Percentiles rank a stretch among this genome's conserved stretches.
phyloP scores from a whole-genome alignment of 192 early-diverging fungal genomes.

The Gamsiella multidivaricata region DNA sequence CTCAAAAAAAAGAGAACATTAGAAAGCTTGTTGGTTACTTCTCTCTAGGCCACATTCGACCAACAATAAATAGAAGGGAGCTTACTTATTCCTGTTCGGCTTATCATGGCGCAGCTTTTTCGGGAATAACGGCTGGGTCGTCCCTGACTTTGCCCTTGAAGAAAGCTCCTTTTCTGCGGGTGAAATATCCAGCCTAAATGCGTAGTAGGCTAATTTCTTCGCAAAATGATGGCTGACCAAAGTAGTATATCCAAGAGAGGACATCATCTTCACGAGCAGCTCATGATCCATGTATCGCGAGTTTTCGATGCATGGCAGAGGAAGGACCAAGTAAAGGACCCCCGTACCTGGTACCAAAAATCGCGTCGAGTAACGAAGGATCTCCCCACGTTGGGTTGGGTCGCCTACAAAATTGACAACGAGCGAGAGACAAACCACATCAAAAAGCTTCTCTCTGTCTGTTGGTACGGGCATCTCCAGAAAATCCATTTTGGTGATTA shows the following conservation, averaged over 20 bases:
- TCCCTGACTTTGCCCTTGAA: background rate
- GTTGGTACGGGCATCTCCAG: slow-evolving; percentile 70
- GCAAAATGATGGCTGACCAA: slow-evolving; percentile 72
- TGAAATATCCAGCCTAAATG: slow-evolving; percentile 60
- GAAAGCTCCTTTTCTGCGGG: background rate
- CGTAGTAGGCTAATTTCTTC: slow-evolving; percentile 83
- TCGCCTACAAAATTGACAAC: slow-evolving; percentile 94
- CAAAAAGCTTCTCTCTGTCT: slow-evolving; percentile 60
- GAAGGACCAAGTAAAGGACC: slow-evolving; percentile 81
- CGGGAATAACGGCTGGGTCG: slow-evolving; percentile 43
- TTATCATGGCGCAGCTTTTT: slow-evolving; percentile 78
- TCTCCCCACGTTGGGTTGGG: slow-evolving; percentile 74
- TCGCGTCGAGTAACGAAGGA: slow-evolving; percentile 64
- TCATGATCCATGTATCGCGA: slow-evolving; percentile 88
- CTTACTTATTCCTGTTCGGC: slow-evolving; percentile 53
- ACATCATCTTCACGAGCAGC: slow-evolving; percentile 70
- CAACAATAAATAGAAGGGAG: background rate
- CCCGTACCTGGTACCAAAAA: slow-evolving; percentile 62
- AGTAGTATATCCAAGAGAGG: slow-evolving; percentile 69
- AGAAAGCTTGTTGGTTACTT: background rate
- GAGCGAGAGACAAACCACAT: slow-evolving; percentile 83
- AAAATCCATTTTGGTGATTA: slow-evolving; percentile 86
- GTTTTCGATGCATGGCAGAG: slow-evolving; percentile 84
- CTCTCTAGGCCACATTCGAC: too few relatives aligned
- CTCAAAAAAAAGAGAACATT: too few relatives aligned